Percentiles rank a stretch among this genome's conserved stretches.
These are phyloP conservation scores for Corymbia citriodora DNA, from an alignment of 441 rosid species.

Conservation along the genomic window DNA sequence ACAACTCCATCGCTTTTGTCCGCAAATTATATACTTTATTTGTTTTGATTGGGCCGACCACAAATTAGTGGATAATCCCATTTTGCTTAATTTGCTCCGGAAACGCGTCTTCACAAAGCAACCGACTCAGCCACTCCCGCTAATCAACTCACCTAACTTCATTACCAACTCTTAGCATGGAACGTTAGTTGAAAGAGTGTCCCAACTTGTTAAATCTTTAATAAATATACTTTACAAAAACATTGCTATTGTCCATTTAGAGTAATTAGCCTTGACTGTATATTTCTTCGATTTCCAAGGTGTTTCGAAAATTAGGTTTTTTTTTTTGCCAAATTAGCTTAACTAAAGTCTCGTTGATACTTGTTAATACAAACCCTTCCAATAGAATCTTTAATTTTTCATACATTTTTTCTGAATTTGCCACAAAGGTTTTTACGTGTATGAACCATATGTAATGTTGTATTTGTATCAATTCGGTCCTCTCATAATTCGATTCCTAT, in stretches of 20 bases:
- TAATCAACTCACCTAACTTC: not conserved
- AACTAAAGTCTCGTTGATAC: not conserved
- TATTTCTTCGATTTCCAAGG: not conserved
- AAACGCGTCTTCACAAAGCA: not conserved
- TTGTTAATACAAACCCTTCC: not conserved
- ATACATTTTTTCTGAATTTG: not conserved
- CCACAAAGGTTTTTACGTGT: rapidly evolving
- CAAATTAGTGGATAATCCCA: not conserved
- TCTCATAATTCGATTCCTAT: not conserved
- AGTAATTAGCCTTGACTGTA: not conserved
- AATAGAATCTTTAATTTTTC: not conserved
- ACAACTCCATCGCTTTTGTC: not conserved
- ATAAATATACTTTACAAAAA: not conserved
- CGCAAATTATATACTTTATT: not conserved
- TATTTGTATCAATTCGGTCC: not conserved
- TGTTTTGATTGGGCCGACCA: not conserved
- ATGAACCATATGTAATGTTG: not conserved
- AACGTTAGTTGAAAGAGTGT: not conserved
- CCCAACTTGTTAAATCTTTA: not conserved
- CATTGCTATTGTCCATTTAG: not conserved
- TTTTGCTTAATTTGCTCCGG: not conserved
- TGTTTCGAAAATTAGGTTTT: not conserved
- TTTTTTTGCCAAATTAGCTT: not conserved
- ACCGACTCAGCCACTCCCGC: not conserved
- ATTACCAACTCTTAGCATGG: not conserved